Evolutionary conservation across 192 early-diverging fungal genomes (phyloP).

Genomic region (Helicostylum pulchrum): DNA sequence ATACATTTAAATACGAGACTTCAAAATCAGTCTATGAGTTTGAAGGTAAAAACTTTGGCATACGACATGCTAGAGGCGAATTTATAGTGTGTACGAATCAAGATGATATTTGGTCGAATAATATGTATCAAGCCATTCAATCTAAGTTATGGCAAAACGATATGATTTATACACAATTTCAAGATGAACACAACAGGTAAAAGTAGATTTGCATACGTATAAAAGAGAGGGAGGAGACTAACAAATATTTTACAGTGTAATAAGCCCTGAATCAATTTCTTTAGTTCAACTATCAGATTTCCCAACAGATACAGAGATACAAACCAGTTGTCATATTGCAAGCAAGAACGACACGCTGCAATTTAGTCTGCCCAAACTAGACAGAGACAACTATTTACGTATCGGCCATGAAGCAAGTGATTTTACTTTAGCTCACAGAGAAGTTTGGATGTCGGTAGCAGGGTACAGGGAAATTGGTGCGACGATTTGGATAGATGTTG

Average conservation of each 20-base stretch:
- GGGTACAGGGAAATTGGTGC: constrained; percentile 30
- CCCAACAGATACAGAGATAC: background rate
- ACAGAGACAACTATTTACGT: constrained; percentile 2
- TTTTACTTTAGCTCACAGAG: constrained; percentile 32
- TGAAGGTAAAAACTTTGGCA: constrained; percentile 36
- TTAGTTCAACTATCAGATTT: background rate
- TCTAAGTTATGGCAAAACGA: constrained; percentile 22
- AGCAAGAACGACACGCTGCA: background rate
- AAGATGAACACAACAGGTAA: constrained; percentile 25
- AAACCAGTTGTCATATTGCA: background rate
- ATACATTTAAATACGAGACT: constrained; percentile 9
- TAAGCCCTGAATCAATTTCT: background rate
- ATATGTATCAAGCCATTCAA: constrained; percentile 28
- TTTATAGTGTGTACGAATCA: constrained; percentile 36
- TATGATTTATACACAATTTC: constrained; percentile 30
- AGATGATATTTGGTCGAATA: constrained; percentile 34
- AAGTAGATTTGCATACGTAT: too few relatives aligned
- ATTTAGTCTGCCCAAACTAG: background rate
- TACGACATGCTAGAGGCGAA: constrained; percentile 32
- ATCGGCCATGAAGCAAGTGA: constrained; percentile 30
- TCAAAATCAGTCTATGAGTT: constrained; percentile 21
- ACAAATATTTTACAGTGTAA: background rate
- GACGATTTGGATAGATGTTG: constrained; percentile 29
- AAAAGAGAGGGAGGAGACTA: background rate
- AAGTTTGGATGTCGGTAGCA: constrained; percentile 22